Evolutionary conservation across 768 basidiomycete species (phyloP).

Genomic region (Tephrocybe sp.): DNA sequence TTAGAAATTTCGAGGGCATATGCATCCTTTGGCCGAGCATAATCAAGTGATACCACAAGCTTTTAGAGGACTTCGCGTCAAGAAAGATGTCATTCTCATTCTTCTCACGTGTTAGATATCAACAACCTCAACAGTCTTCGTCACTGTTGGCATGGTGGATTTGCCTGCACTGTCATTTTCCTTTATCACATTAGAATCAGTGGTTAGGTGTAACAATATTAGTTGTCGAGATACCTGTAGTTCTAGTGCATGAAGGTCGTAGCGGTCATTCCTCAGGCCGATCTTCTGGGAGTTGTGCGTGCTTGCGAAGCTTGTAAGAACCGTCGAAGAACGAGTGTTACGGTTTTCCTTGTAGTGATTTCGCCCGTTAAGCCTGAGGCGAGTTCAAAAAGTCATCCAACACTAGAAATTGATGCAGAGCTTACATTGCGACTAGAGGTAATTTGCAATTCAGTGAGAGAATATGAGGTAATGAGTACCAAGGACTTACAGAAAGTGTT

Average conservation of each 20-base stretch:
- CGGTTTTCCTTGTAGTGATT: conserved; percentile 16
- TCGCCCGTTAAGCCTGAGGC: conserved; percentile 23
- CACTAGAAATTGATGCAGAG: too few relatives aligned
- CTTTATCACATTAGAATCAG: background rate
- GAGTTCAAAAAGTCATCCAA: background rate
- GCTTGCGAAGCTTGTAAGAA: conserved; percentile 4
- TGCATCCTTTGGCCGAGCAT: too few relatives aligned
- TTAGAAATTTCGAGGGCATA: too few relatives aligned
- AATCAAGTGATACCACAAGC: too few relatives aligned
- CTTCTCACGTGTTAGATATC: background rate
- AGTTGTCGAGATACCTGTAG: background rate
- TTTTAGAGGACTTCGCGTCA: too few relatives aligned
- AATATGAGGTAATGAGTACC: too few relatives aligned
- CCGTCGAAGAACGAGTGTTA: conserved; percentile 5
- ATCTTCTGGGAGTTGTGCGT: conserved; percentile 8
- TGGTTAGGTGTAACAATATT: background rate
- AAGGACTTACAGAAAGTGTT: background rate
- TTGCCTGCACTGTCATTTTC: background rate
- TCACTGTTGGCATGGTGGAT: background rate
- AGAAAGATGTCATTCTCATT: background rate
- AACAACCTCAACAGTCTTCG: background rate
- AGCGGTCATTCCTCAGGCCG: conserved; percentile 8
- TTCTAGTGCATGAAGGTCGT: conserved; percentile 13
- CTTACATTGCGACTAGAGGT: conserved; percentile 36
- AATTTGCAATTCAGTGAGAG: too few relatives aligned